Evolutionary conservation across 1,284 basidiomycete genomes (phyloP), one percentile per base, ranked within the genome.

Genomic region (Trametes sp.): DNA sequence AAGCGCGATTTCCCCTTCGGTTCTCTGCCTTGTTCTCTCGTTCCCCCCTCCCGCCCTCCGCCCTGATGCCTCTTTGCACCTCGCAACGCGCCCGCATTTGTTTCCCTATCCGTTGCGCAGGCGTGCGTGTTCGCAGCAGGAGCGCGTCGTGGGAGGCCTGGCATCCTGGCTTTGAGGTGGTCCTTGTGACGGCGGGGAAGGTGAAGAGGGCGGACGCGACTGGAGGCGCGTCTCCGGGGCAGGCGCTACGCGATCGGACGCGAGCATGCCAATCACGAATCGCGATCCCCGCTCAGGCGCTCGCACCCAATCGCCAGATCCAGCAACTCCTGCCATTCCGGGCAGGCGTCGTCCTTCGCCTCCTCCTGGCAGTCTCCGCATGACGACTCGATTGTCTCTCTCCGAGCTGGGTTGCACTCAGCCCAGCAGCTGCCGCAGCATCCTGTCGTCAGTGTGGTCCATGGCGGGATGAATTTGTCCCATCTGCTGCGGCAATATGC

Each of bases 231-330:
- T 26, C 42, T 14, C 42, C 21, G 38, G n/a, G 21, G 9, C 8
- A 55, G 48, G 62, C 62, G 61, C 54, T 55, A 57, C 44, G 54
- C 29, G 53, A 61, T 58, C 61, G 65, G 51, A 57, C 36, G 33
- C 26, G n/a, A 21, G 24, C 7, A 26, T 46, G 57, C 57, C 50
- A 53, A 60, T 60, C 59, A 36, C 46, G 45, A 59, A 61, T 61
- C 62, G 63, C 49, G 54, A 41, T 54, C 24, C 24, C 11, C 24
- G n/a, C 45, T 42, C 52, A n/a, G n/a, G 52, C 51, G 6, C 31
- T 41, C 16, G n/a, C 38, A 65, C 58, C 63, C 66, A 50, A 67
- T 67, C 66, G 54, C 66, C 66, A 61, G 66, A 67, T 67, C 59
- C 52, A 51, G 63, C 60, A 57, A 19, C 55, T 62, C 62, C 29